Evolutionary conservation across 2,329 filamentous ascomycete species (phyloP).

Genomic region (Stachybotrys chartarum): DNA sequence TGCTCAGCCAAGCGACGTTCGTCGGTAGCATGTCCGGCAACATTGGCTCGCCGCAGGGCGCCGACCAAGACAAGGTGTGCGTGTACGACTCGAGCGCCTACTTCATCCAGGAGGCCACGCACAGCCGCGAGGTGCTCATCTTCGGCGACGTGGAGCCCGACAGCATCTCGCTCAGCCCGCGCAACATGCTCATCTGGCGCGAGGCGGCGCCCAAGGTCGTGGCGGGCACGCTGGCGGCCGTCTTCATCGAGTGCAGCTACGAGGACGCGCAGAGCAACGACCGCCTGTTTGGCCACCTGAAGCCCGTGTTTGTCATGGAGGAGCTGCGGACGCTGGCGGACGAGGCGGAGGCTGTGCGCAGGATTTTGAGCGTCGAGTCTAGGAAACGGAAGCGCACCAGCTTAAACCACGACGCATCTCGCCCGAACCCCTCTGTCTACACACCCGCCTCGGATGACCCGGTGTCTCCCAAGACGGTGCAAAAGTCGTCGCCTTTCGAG

Average conservation of each 20-base stretch:
- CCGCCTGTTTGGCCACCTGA: conserved; percentile 80
- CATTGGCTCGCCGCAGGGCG: conserved; percentile 11
- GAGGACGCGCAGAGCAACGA: conserved; percentile 72
- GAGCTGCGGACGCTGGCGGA: conserved; percentile 68
- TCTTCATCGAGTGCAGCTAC: conserved; percentile 96
- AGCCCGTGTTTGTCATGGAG: conserved; percentile 72
- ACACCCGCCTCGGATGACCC: conserved; percentile 31
- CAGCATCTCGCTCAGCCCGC: conserved; percentile 70
- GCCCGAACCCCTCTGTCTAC: conserved; percentile 12
- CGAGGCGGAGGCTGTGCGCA: conserved; percentile 54
- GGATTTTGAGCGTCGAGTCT: conserved; percentile 26
- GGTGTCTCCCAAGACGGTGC: conserved; percentile 43
- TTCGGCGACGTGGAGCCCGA: conserved; percentile 97
- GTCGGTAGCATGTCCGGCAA: conserved; percentile 5
- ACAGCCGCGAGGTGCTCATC: conserved; percentile 73
- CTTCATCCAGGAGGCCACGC: conserved; percentile 73
- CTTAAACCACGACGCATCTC: conserved; percentile 12
- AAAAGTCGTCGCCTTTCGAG: conserved; percentile 13
- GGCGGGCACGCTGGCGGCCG: conserved; percentile 62
- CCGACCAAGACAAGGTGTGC: conserved; percentile 46
- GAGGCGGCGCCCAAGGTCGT: conserved; percentile 83
- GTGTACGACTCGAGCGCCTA: conserved; percentile 88
- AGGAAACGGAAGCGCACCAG: conserved; percentile 59
- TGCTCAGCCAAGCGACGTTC: conserved; percentile 23
- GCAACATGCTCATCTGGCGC: conserved; percentile 78